A percentile compares a stretch with the other conserved stretches of the same genome.
phyloP scores from a whole-genome alignment of 179 eudicot genomes.

The Spergularia azorica region DNA sequence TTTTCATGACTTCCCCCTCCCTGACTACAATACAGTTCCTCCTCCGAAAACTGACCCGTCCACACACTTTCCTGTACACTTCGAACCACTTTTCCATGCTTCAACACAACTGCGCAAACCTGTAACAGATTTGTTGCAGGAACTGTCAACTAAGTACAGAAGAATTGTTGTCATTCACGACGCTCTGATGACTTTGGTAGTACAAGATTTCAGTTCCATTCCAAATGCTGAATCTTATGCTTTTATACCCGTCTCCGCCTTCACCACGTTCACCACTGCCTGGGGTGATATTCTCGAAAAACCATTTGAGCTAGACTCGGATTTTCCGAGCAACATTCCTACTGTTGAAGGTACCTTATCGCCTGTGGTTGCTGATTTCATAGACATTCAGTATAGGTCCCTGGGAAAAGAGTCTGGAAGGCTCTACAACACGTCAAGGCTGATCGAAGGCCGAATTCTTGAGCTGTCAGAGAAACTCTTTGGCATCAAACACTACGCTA shows the following conservation, averaged over 20 bases:
- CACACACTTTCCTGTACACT: slow-evolving; percentile 47
- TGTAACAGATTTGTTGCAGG: slow-evolving; percentile 24
- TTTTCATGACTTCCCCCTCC: slow-evolving; percentile 49
- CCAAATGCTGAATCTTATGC: slow-evolving; percentile 54
- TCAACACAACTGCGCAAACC: slow-evolving; percentile 43
- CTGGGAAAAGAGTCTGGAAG: slow-evolving; percentile 36
- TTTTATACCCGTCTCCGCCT: slow-evolving; percentile 44
- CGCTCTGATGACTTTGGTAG: slow-evolving; percentile 46
- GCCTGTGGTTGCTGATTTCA: slow-evolving; percentile 29
- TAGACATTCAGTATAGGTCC: slow-evolving; percentile 15
- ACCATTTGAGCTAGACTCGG: slow-evolving; percentile 32
- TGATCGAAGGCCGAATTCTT: slow-evolving; percentile 41
- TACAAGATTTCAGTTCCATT: slow-evolving; percentile 45
- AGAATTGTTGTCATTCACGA: slow-evolving; percentile 57
- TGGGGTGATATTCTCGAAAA: slow-evolving; percentile 29
- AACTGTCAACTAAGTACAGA: slow-evolving; percentile 16
- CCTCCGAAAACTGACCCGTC: slow-evolving; percentile 37
- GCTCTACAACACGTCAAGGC: slow-evolving; percentile 41
- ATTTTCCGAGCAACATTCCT: slow-evolving; percentile 31
- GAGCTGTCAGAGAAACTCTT: slow-evolving; percentile 33
- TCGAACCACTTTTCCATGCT: slow-evolving; percentile 46
- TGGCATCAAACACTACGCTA: slow-evolving; percentile 34
- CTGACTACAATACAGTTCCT: slow-evolving; percentile 31
- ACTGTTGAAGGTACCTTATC: slow-evolving; percentile 36
- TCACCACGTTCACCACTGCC: slow-evolving; percentile 23